Percentiles rank a stretch among this genome's conserved stretches.
Evolutionary conservation across 163 green algal species (phyloP).

Genomic region (Volvox carteri): DNA sequence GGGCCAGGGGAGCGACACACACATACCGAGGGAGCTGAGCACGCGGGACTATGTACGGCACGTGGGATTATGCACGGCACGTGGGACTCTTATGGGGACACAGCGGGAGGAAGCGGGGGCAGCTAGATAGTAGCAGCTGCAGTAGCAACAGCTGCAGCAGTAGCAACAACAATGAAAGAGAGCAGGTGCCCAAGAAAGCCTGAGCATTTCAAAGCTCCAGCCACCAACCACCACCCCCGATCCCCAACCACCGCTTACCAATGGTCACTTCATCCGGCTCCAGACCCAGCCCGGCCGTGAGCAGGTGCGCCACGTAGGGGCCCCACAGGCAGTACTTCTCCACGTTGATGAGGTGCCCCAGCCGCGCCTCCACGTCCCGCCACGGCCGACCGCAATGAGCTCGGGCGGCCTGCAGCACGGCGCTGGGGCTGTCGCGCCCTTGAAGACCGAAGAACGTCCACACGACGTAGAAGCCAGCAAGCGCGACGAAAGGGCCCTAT

Average conservation of each 20-base stretch:
- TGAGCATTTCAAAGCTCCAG: too few species aligned
- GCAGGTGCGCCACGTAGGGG: conserved; percentile 50
- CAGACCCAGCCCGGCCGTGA: conserved; percentile 20
- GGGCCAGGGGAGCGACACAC: neutral
- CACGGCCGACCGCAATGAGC: conserved; percentile 41
- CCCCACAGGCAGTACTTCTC: conserved; percentile 63
- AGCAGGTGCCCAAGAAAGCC: too few species aligned
- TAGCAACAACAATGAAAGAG: too few species aligned
- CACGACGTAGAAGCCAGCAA: conserved; percentile 57
- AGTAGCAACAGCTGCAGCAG: too few species aligned
- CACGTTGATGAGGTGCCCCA: conserved; percentile 60
- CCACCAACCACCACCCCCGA: too few species aligned
- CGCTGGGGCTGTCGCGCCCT: neutral
- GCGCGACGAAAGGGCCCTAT: conserved; percentile 44
- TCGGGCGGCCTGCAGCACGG: conserved; percentile 8
- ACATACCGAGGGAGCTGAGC: too few species aligned
- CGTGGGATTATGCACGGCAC: too few species aligned
- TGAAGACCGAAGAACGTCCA: conserved; percentile 46
- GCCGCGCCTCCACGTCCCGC: neutral
- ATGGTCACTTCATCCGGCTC: neutral
- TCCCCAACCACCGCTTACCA: too few species aligned
- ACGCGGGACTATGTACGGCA: too few species aligned
- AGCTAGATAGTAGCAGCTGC: too few species aligned
- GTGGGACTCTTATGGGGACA: too few species aligned
- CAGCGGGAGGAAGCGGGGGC: too few species aligned